phyloP scores from a whole-genome alignment of 2,329 filamentous ascomycete species.

The Calonectria pauciramosa region DNA sequence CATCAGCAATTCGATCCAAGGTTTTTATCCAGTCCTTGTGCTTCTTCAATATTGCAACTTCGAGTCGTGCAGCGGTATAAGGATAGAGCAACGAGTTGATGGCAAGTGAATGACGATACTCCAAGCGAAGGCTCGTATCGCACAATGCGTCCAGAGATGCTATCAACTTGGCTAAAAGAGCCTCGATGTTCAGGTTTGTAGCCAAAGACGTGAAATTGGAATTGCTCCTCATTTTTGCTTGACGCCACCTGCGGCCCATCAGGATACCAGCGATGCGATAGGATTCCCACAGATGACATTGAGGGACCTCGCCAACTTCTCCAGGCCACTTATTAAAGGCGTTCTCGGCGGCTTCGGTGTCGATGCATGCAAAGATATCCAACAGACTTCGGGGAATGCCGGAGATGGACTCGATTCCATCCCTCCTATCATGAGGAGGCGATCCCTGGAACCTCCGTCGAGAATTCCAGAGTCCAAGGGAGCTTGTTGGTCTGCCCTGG shows the following conservation, averaged over 20 bases:
- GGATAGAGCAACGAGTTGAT: slow-evolving; percentile 46
- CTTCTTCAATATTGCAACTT: slow-evolving; percentile 35
- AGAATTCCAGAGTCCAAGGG: slow-evolving; percentile 32
- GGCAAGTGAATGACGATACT: slow-evolving; percentile 37
- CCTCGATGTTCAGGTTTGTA: slow-evolving; percentile 11
- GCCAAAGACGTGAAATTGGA: background rate
- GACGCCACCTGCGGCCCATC: slow-evolving; percentile 33
- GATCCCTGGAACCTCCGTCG: slow-evolving; percentile 17
- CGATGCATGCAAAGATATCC: slow-evolving; percentile 42
- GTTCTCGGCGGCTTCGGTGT: slow-evolving; percentile 28
- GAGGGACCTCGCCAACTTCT: slow-evolving; percentile 41
- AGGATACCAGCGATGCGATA: slow-evolving; percentile 44
- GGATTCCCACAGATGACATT: slow-evolving; percentile 48
- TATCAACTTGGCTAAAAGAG: slow-evolving; percentile 42
- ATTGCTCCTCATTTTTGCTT: background rate
- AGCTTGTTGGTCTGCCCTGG: slow-evolving; percentile 24
- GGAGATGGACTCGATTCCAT: slow-evolving; percentile 42
- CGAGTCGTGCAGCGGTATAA: slow-evolving; percentile 42
- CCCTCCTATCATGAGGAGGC: background rate
- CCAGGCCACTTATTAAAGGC: slow-evolving; percentile 43
- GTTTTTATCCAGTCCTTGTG: slow-evolving; percentile 35
- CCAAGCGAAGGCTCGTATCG: slow-evolving; percentile 23
- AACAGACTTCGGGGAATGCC: slow-evolving; percentile 45
- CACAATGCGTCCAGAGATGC: slow-evolving; percentile 43
- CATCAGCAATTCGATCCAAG: background rate